Conservation (phyloP, 176 grass and related monocot species). For the Cocos nucifera region DNA sequence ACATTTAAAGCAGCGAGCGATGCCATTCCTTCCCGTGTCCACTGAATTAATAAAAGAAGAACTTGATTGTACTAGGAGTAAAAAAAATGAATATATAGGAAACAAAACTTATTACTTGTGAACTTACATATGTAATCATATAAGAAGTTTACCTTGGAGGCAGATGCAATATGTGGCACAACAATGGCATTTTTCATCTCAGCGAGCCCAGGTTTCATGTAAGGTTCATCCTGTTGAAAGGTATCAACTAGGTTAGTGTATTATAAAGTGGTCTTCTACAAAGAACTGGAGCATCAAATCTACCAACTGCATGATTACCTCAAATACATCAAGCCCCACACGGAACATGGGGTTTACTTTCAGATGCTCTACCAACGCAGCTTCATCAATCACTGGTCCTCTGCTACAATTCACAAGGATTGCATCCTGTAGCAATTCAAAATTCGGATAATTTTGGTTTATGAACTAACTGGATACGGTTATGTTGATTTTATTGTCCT, state of each 20-base stretch:
- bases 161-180: constrained; percentile 88
- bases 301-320: constrained; percentile 27
- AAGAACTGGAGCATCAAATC: neutral
- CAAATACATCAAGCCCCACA: constrained; percentile 85
- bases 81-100: too few species aligned
- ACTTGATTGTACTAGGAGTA: too few species aligned
- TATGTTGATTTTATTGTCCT: too few species aligned
- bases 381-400: constrained; percentile 79
- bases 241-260: too few species aligned
- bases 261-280: too few species aligned
- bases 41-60: constrained; percentile 28
- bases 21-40: constrained; percentile 90
- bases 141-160: constrained; percentile 51
- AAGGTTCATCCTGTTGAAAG: constrained; percentile 64
- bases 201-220: constrained; percentile 83
- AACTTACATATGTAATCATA: too few species aligned
- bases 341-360: constrained; percentile 87
- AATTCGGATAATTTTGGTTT: too few species aligned
- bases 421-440: constrained; percentile 44
- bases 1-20: constrained; percentile 88
- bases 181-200: constrained; percentile 84
- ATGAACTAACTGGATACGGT: too few species aligned
- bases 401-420: constrained; percentile 85
- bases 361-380: constrained; percentile 78
- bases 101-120: too few species aligned